Evolutionary conservation across 2,329 filamentous ascomycete species (phyloP).

Genomic region (Grosmannia huntii): DNA sequence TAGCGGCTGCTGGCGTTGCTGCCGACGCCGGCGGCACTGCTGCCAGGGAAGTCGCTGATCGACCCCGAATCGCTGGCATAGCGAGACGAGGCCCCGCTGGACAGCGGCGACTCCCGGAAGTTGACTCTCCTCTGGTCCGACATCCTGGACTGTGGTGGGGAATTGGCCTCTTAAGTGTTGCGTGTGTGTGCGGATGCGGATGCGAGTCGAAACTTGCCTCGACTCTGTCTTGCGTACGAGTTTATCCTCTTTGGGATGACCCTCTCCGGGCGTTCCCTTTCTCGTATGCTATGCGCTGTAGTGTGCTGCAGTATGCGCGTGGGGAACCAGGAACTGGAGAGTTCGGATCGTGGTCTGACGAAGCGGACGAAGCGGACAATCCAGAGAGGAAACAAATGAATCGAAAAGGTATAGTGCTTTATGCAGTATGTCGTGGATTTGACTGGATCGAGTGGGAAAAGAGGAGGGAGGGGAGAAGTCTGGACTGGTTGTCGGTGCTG

Average conservation of each 20-base stretch:
- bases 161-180: background rate
- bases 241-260: conserved; percentile 1
- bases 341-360: background rate
- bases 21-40: background rate
- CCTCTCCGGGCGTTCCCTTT: background rate
- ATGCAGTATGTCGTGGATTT: conserved; percentile 20
- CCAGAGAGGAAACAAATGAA: conserved; percentile 12
- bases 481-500: conserved; percentile 12
- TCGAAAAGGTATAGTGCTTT: conserved; percentile 6
- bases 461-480: conserved; percentile 3
- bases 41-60: conserved; percentile 19
- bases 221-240: background rate
- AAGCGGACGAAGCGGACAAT: background rate
- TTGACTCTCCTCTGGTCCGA: conserved; percentile 18
- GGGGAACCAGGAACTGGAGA: background rate
- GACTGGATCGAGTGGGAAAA: conserved; percentile 12
- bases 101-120: conserved; percentile 18
- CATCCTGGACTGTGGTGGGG: conserved; percentile 2
- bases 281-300: conserved; percentile 4
- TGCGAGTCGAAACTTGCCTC: background rate
- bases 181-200: background rate
- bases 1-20: conserved; percentile 1
- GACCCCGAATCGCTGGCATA: conserved; percentile 22
- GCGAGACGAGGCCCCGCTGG: conserved; percentile 17
- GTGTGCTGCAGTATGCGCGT: background rate